These are phyloP conservation scores for Grosmannia serpens DNA, from an alignment of 2,329 filamentous ascomycete species.

Conservation along the genomic window DNA sequence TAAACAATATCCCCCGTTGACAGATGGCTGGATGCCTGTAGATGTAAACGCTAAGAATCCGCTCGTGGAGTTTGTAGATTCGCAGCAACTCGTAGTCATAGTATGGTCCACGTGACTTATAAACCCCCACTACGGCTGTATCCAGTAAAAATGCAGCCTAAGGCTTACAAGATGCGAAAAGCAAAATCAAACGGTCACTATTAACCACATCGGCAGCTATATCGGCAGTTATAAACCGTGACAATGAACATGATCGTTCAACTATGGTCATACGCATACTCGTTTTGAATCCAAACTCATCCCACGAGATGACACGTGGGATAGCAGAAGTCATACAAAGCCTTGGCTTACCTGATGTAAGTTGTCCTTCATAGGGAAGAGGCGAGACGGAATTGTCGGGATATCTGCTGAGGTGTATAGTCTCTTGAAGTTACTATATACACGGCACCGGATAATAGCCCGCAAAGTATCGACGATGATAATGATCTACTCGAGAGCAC, in stretches of 20 bases:
- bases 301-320: conserved; percentile 56
- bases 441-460: conserved; percentile 50
- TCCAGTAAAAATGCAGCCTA: background rate
- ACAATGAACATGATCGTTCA: no score
- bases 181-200: background rate
- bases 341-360: conserved; percentile 27
- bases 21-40: conserved; percentile 12
- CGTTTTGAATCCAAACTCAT: conserved; percentile 73
- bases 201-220: no score
- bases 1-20: background rate
- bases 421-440: conserved; percentile 46
- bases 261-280: conserved; percentile 38
- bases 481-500: conserved; percentile 55
- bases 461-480: conserved; percentile 68
- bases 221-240: no score
- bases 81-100: background rate
- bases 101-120: background rate
- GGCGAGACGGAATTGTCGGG: background rate
- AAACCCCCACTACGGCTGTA: background rate
- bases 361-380: background rate
- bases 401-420: conserved; percentile 17
- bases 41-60: background rate
- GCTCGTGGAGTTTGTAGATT: background rate
- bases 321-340: conserved; percentile 39
- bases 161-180: background rate